Evolutionary conservation across 441 rosid genomes (phyloP), one percentile per base, ranked within the genome.

Genomic region (Pelargonium cotyledonis): DNA sequence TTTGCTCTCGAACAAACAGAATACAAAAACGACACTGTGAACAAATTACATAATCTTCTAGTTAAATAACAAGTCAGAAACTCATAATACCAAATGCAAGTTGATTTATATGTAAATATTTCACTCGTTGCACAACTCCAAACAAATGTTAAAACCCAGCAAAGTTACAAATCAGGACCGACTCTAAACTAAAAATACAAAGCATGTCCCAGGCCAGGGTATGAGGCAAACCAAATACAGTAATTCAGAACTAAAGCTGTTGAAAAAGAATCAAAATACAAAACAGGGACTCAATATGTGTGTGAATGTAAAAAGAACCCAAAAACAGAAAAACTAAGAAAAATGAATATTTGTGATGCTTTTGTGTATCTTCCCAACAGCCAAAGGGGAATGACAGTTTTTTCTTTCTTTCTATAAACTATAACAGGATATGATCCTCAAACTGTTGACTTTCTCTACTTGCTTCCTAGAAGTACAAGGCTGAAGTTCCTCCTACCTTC

Each of bases 401-500:
- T n/a, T n/a, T n/a, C n/a, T n/a, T n/a, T 53, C 16, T 14, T 53
- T 53, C 60, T 53, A 0, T 16, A 21, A 53, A n/a, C 16, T n/a
- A n/a, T 53, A n/a, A 53, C 60, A 53, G 21, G 21, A 15, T 21
- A 53, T 53, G 60, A 53, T 53, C 60, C 60, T 53, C n/a, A 16
- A 53, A 53, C 60, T 12, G 23, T 53, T 53, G 10, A 53, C 60
- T 2, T 53, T 53, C 16, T 53, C 23, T 53, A 15, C 21, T 15
- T 53, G 60, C 16, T 53, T 51, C 60, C 60, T 53, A 5, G n/a
- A 53, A n/a, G 58, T 53, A n/a, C 60, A 53, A 53, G 60, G 19
- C 6, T 15, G 60, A 16, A n/a, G 60, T 51, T 14, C 18, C 26
- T 23, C 26, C 26, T 23, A 23, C 26, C 26, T 23, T 23, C 26